Base-by-base conservation (phyloP, 306 rosid genomes). In the Cicer cuneatum region DNA sequence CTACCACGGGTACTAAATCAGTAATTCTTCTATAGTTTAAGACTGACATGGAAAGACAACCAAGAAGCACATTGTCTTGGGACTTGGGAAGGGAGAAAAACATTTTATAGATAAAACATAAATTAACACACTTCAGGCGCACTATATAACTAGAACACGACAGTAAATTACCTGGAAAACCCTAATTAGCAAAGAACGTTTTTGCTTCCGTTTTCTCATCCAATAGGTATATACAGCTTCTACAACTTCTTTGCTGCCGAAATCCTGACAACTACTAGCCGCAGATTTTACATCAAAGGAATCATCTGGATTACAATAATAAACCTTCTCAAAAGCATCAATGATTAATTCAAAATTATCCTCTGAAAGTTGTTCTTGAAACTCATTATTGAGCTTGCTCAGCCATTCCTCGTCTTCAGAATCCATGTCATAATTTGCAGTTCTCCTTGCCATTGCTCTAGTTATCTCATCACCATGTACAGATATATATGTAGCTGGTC, bases 361-460 rank as follows among this genome's bases (percentile, higher is more conserved):
- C 87, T 61, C 86, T 0, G 89, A 82, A 60, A 93, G 46, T 59
- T 29, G 71, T 38, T 87, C 90, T 60, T 69, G 79, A 52, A 53
- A 82, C 62, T 81, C 85, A 7, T 57, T 2, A 60, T 89, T 93
- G 53, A 86, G 74, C 79, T 85, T 85, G 43, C 71, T 79, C 49
- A 93, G 85, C 96, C 97, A 93, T 69, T 76, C 85, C 84, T 90
- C 96, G 5, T 93, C 98, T 40, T 86, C 97, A 48, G 86, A 84
- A 54, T 93, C 98, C 93, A 93, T 82, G 84, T 93, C 98, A 80
- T 93, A 93, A 62, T 69, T 90, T 4, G 97, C 87, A 0, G 83
- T 76, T 66, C 42, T 78, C 85, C 78, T 90, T 9, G 86, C 54
- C 88, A 88, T 59, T n/a, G 89, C 90, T 84, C 97, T 86, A 14